These are phyloP conservation scores for Talaromyces stipitatus DNA, from an alignment of 495 filamentous ascomycete species.

Conservation along the genomic window DNA sequence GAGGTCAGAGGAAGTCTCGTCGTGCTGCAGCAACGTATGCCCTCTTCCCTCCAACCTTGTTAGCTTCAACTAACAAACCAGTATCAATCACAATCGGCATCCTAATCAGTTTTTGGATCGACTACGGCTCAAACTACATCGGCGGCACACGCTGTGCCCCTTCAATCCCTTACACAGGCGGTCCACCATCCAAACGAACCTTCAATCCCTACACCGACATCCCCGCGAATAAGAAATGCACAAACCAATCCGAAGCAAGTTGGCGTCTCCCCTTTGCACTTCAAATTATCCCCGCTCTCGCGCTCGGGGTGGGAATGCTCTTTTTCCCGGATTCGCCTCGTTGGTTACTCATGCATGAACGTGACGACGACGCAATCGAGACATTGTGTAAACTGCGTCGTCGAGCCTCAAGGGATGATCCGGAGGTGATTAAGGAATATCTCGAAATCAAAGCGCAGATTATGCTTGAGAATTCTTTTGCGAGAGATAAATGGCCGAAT, in stretches of 20 bases:
- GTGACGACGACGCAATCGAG: constrained; percentile 61
- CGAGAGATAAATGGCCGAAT: constrained; percentile 62
- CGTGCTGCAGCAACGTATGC: constrained; percentile 61
- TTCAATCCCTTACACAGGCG: constrained; percentile 57
- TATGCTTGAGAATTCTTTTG: constrained; percentile 69
- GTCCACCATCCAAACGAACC: constrained; percentile 34
- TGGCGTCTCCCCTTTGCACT: constrained; percentile 63
- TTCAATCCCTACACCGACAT: constrained; percentile 40
- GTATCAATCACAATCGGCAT: constrained; percentile 79
- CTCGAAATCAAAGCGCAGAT: constrained; percentile 77
- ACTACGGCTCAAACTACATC: constrained; percentile 47
- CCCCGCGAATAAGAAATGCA: constrained; percentile 23
- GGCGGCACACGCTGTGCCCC: constrained; percentile 34
- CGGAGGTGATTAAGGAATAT: constrained; percentile 66
- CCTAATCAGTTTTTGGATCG: constrained; percentile 78
- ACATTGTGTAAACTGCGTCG: constrained; percentile 61
- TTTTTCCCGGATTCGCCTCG: constrained; percentile 79
- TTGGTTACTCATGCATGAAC: constrained; percentile 68
- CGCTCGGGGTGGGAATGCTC: constrained; percentile 62
- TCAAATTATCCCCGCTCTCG: constrained; percentile 51
- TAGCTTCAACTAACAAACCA: not conserved
- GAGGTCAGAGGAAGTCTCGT: constrained; percentile 65
- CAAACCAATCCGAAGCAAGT: constrained; percentile 55
- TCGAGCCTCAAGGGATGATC: constrained; percentile 41
- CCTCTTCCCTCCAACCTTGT: not conserved